Evolutionary conservation across 306 rosid species (phyloP), one percentile per base, ranked within the genome.

Genomic region (Rosa persica): DNA sequence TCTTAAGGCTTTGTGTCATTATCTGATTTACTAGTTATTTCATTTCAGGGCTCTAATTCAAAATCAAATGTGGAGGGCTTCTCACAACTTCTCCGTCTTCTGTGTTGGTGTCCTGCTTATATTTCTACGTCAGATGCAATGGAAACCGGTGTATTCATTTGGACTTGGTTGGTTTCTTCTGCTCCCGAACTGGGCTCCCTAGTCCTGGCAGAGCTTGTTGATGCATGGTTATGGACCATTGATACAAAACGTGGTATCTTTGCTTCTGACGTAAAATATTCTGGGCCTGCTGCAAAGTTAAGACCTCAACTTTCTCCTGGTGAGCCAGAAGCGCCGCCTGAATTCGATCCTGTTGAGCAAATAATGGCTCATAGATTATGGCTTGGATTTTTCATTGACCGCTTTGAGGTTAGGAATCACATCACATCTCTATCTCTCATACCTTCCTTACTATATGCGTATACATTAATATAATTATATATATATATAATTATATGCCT

Each of bases 161-260:
- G 99, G 99, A 93, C 99, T n/a, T 95, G 99, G 99, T 83, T 95
- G 85, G 99, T 95, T 85, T 95, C 99, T 89, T 97, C 99, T 80
- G 98, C 99, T 16, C 99, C 99, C 36, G 89, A 93, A 83, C 85
- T 95, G 81, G 99, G 99, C 67, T 85, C 96, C 74, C 90, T 91
- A 23, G 93, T 95, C 79, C 98, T 95, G 89, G 93, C 99, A 0
- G 99, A 95, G 89, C 98, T 95, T 84, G 97, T 95, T 79, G 98
- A 95, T 80, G 98, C 98, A 64, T 95, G 99, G 99, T 80, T 95
- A 80, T 95, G 99, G 99, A 95, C 99, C 71, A 91, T 95, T 78
- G 99, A 95, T 79, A 95, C 98, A 75, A 95, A 86, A 80, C 92
- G 93, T 43, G 99, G 99, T 70, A 88, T 95, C 62, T 95, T 95